A percentile compares a stretch with the other conserved stretches of the same genome.
Evolutionary conservation across 129 eudicot genomes (phyloP).

Genomic region (Chrysanthemum makinoi): DNA sequence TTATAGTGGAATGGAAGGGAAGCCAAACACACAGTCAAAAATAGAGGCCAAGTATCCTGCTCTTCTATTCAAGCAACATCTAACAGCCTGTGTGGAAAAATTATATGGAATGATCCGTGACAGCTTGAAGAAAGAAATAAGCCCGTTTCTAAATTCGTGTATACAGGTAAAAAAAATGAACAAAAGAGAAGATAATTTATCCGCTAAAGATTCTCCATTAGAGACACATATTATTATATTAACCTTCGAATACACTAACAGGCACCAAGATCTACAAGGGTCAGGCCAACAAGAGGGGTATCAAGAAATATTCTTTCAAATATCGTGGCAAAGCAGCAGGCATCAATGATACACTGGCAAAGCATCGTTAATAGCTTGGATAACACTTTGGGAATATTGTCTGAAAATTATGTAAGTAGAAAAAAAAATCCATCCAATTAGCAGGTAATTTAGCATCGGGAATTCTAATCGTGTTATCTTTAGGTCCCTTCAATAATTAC

Average conservation of each 20-base stretch:
- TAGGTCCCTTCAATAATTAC: conserved; percentile 82
- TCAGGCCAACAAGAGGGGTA: conserved; percentile 73
- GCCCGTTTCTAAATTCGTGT: conserved; percentile 77
- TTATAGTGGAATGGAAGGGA: conserved; percentile 92
- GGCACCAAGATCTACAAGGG: conserved; percentile 95
- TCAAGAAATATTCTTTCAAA: conserved; percentile 74
- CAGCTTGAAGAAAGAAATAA: conserved; percentile 88
- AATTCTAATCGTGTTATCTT: conserved; percentile 16
- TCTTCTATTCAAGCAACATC: conserved; percentile 88
- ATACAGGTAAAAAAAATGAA: conserved; percentile 60
- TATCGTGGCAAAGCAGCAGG: conserved; percentile 76
- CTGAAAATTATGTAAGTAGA: conserved; percentile 71
- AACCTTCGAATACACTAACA: conserved; percentile 35
- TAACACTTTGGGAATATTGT: conserved; percentile 56
- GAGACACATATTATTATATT: neutral
- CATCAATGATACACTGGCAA: conserved; percentile 91
- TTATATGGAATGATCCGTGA: conserved; percentile 96
- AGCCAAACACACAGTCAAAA: conserved; percentile 57
- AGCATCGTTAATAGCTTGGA: conserved; percentile 83
- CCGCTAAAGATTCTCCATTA: conserved; percentile 1
- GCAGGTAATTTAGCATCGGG: neutral
- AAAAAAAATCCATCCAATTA: neutral
- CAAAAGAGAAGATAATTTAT: neutral
- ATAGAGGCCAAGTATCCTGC: conserved; percentile 98
- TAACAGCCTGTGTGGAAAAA: conserved; percentile 96